Percentiles rank a stretch among this genome's conserved stretches.
phyloP scores from a whole-genome alignment of 2,329 filamentous ascomycete genomes.

The Alternaria dauci region DNA sequence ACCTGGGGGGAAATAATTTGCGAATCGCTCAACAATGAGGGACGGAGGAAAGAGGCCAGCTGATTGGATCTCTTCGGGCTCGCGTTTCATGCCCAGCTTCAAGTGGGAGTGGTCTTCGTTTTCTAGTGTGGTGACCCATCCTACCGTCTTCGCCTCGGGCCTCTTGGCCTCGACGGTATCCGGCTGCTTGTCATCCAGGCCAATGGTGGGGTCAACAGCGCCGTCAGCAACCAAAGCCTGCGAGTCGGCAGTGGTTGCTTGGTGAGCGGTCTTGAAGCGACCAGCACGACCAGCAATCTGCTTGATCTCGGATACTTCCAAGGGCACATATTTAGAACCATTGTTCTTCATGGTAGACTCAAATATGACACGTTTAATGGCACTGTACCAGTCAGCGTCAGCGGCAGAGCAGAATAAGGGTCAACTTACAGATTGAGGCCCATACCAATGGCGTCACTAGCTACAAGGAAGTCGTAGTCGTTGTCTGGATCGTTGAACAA shows the following conservation, averaged over 20 bases:
- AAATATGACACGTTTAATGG: conserved; percentile 88
- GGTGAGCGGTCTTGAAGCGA: conserved; percentile 76
- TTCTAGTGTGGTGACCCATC: conserved; percentile 82
- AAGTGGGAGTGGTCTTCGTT: conserved; percentile 71
- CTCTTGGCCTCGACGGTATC: background rate
- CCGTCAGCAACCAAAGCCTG: conserved; percentile 11
- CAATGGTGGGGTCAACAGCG: conserved; percentile 23
- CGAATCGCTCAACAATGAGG: conserved; percentile 75
- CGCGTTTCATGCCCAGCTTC: conserved; percentile 66
- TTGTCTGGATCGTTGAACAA: conserved; percentile 96
- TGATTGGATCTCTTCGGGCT: conserved; percentile 71
- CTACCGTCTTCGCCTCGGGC: conserved; percentile 56
- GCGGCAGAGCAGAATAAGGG: background rate
- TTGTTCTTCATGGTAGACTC: conserved; percentile 79
- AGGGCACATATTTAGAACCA: conserved; percentile 62
- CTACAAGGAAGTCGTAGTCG: conserved; percentile 93
- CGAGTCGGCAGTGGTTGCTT: conserved; percentile 54
- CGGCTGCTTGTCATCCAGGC: conserved; percentile 28
- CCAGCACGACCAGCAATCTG: conserved; percentile 95
- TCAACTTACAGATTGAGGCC: conserved; percentile 81
- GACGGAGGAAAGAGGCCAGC: conserved; percentile 80
- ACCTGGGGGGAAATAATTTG: conserved; percentile 79
- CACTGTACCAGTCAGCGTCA: conserved; percentile 53
- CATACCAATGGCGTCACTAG: conserved; percentile 97
- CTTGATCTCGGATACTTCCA: conserved; percentile 82